Percentiles rank a stretch among this genome's conserved stretches.
Conservation (phyloP, 2,329 filamentous ascomycete species). For the Mollisiaceae sp. region DNA sequence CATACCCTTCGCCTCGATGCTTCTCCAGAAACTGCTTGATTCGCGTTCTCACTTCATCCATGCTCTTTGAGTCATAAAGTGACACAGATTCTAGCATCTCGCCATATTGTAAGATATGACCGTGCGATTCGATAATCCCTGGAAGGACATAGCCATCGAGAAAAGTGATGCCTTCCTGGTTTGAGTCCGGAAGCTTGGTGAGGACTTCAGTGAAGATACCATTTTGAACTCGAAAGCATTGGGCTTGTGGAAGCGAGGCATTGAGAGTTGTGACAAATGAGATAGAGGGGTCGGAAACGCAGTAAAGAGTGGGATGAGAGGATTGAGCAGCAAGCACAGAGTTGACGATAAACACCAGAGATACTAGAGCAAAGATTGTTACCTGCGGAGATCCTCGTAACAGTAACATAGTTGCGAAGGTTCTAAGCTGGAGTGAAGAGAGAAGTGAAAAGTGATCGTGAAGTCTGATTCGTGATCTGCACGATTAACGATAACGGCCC, state of each 20-base stretch:
- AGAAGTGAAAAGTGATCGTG: constrained; percentile 3
- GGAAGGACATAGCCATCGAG: constrained; percentile 63
- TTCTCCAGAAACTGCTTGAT: constrained; percentile 56
- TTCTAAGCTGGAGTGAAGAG: background rate
- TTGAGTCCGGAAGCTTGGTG: constrained; percentile 38
- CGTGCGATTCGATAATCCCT: constrained; percentile 74
- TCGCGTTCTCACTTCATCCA: constrained; percentile 58
- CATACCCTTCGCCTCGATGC: constrained; percentile 56
- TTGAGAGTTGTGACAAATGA: constrained; percentile 51
- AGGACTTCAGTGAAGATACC: constrained; percentile 59
- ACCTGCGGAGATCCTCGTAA: background rate
- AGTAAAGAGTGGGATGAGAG: constrained; percentile 33
- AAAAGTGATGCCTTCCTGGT: constrained; percentile 41
- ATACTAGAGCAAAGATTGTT: background rate
- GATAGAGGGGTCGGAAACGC: constrained; percentile 42
- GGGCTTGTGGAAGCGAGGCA: constrained; percentile 45
- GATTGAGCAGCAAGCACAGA: constrained; percentile 8
- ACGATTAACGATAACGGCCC: constrained; percentile 10
- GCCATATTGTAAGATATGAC: constrained; percentile 68
- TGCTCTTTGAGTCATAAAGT: constrained; percentile 62
- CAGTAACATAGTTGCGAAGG: background rate
- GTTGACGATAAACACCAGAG: constrained; percentile 11
- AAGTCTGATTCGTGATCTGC: background rate
- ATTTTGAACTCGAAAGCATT: constrained; percentile 61
- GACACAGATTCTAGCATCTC: constrained; percentile 71